Base-by-base conservation (phyloP, 2,329 filamentous ascomycete species). In the Talaromyces albobiverticillius region DNA sequence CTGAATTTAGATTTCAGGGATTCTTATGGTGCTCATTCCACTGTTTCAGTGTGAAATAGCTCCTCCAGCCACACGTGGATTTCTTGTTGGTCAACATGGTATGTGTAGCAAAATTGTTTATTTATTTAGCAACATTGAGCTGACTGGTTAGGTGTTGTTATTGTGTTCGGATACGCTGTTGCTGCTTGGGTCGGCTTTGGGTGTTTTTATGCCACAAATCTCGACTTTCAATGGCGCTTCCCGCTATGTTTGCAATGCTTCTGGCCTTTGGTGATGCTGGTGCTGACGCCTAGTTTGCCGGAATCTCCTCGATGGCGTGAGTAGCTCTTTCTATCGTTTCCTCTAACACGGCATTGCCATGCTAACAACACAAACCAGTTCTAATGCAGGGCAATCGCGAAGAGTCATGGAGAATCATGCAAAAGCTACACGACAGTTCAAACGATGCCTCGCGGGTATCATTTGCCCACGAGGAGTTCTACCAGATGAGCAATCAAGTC, bases 401-500 rank as follows among this genome's bases (percentile, higher is more conserved):
- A 42, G 53, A 61, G 42, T 58, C 60, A 16, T 51, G 47, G 31
- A 45, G 51, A 1, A 60, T 63, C 23, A 49, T 63, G 4, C 53
- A 56, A 50, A 53, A 51, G 23, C 23, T 65, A 20, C 61, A 65
- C 49, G 52, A 45, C 13, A 58, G 57, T 38, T 54, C 59, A 14
- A 57, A 54, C 13, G 62, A 65, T 47, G 18, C 20, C 7, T 47
- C 51, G 4, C 61, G 64, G 25, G 51, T 63, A 41, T 56, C 57
- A 36, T 64, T 64, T 53, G 62, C 64, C 0, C 29, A 58, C 42
- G 54, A 55, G 23, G 64, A 65, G 41, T 66, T 66, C 52, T 64
- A 65, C 34, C 63, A 66, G 46, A 66, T 66, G 57, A 53, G 58
- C n/a, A 62, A 63, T 41, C 64, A 66, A 34, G 55, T 57, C 14